A percentile compares a stretch with the other conserved stretches of the same genome.
Evolutionary conservation across 352 stramenopile genomes (phyloP).

Genomic region (Plasmopara viticola): DNA sequence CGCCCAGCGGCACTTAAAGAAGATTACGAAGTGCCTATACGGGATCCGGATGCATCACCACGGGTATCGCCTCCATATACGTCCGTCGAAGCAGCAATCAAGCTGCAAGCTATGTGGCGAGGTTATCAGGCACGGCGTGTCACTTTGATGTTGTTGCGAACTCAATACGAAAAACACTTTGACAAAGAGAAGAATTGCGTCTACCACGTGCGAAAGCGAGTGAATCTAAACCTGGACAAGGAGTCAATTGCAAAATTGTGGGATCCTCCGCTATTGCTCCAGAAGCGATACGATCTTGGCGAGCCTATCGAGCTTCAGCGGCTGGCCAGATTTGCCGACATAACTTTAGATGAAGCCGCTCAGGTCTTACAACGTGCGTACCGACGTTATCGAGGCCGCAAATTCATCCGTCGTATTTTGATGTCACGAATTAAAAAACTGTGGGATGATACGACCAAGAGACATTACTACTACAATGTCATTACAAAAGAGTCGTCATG

Average conservation of each 20-base stretch:
- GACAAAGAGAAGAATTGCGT: conserved; percentile 46
- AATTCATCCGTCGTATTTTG: conserved; percentile 36
- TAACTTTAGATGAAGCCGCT: conserved; percentile 48
- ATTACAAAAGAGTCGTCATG: conserved; percentile 63
- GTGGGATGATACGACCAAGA: conserved; percentile 38
- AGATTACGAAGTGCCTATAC: conserved; percentile 56
- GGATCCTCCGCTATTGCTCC: conserved; percentile 32
- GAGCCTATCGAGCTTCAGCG: conserved; percentile 61
- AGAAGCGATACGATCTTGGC: conserved; percentile 50
- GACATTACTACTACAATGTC: conserved; percentile 71
- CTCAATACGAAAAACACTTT: conserved; percentile 65
- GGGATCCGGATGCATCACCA: conserved; percentile 53
- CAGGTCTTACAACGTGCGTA: conserved; percentile 49
- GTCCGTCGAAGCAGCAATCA: conserved; percentile 35
- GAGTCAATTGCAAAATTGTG: conserved; percentile 19
- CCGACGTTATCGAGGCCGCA: conserved; percentile 30
- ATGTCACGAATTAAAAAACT: conserved; percentile 53
- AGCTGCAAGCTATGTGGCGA: conserved; percentile 42
- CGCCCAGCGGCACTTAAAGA: conserved; percentile 32
- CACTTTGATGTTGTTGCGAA: conserved; percentile 21
- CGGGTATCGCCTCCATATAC: conserved; percentile 47
- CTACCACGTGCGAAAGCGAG: conserved; percentile 36
- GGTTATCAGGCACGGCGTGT: conserved; percentile 23
- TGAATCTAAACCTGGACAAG: conserved; percentile 7
- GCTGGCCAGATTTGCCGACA: conserved; percentile 35